Evolutionary conservation across 1,284 basidiomycete species (phyloP).

Genomic region (Meira miltonrushii): DNA sequence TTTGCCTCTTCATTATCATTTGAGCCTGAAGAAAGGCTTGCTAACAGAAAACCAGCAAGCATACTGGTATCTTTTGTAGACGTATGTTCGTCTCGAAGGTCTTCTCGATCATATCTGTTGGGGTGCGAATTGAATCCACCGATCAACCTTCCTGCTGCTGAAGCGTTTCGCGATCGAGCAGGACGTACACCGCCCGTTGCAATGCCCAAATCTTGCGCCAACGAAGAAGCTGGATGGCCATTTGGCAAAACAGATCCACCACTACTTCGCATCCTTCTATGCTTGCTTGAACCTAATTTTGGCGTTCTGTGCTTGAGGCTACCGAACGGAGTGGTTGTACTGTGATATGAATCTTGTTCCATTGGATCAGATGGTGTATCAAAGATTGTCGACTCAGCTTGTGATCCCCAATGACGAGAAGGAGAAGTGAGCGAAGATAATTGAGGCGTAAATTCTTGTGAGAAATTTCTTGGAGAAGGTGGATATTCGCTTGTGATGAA

Average conservation of each 20-base stretch:
- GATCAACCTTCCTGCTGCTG: slow-evolving; percentile 4
- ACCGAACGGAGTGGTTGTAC: background rate
- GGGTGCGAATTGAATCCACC: background rate
- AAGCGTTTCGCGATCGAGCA: slow-evolving; percentile 27
- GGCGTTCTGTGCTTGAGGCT: background rate
- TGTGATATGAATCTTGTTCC: background rate
- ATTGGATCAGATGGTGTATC: background rate
- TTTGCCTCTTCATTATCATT: no score
- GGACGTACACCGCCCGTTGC: slow-evolving; percentile 19
- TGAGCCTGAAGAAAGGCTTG: no score
- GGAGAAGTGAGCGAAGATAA: background rate
- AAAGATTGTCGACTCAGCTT: background rate
- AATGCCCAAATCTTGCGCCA: slow-evolving; percentile 33
- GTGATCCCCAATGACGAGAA: background rate
- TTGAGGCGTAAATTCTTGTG: background rate
- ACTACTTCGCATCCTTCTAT: background rate
- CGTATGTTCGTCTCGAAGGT: background rate
- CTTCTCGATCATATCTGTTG: background rate
- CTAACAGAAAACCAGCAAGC: background rate
- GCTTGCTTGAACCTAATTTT: background rate
- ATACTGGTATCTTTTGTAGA: background rate
- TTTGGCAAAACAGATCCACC: slow-evolving; percentile 26
- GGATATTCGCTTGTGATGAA: background rate
- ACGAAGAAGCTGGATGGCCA: slow-evolving; percentile 35
- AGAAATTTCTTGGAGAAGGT: background rate